A percentile compares a stretch with the other conserved stretches of the same genome.
phyloP scores from a whole-genome alignment of 1,284 basidiomycete genomes.

The Irpex rosettiformis region DNA sequence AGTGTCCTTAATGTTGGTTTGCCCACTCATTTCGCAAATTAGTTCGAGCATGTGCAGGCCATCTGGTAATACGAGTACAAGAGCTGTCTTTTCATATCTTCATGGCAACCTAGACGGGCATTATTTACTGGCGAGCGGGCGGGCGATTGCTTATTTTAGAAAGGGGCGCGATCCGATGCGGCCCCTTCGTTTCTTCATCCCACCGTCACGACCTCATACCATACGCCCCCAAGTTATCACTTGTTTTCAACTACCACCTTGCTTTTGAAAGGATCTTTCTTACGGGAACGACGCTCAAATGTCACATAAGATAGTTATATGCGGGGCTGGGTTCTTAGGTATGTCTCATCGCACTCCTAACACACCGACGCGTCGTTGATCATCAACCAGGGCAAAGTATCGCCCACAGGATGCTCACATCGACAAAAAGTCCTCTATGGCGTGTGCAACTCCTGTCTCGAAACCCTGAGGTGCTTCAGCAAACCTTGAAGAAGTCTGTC shows the following conservation, averaged over 20 bases:
- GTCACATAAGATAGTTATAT: constrained; percentile 49
- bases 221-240: neutral
- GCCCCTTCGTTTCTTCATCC: neutral
- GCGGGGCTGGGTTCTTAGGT: constrained; percentile 69
- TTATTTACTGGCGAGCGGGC: neutral
- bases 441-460: constrained; percentile 20
- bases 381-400: constrained; percentile 34
- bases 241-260: neutral
- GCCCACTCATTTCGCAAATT: too few species aligned
- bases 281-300: constrained; percentile 1
- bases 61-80: too few species aligned
- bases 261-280: neutral
- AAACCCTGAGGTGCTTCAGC: constrained; percentile 11
- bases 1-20: too few species aligned
- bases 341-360: neutral
- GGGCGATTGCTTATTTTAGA: neutral
- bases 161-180: constrained; percentile 2
- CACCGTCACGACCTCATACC: neutral
- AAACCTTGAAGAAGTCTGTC: constrained; percentile 21
- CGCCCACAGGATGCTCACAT: constrained; percentile 39
- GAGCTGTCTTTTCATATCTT: too few species aligned
- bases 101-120: too few species aligned
- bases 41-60: too few species aligned
- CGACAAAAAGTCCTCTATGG: constrained; percentile 22
- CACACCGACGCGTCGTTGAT: neutral